These are phyloP conservation scores for Lentinula raphanica DNA, from an alignment of 768 basidiomycete genomes.

Conservation along the genomic window DNA sequence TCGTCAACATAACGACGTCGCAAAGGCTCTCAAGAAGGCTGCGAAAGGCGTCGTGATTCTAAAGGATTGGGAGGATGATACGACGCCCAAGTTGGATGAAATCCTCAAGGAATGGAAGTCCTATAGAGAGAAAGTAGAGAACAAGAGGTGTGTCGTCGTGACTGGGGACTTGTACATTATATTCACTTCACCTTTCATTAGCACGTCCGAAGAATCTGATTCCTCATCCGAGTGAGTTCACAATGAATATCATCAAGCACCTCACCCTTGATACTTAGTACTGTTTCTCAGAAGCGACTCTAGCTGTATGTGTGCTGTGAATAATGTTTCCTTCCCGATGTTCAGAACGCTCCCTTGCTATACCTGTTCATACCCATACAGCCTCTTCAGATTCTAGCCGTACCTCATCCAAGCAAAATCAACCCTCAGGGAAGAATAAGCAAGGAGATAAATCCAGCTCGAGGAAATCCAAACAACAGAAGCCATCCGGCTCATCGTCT, in stretches of 20 bases:
- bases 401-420: background rate
- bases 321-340: background rate
- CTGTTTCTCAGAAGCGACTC: slow-evolving; percentile 11
- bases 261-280: background rate
- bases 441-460: background rate
- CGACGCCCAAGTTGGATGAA: slow-evolving; percentile 52
- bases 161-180: slow-evolving; percentile 17
- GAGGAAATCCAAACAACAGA: background rate
- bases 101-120: slow-evolving; percentile 65
- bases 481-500: background rate
- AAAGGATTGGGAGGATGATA: slow-evolving; percentile 40
- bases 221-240: slow-evolving; percentile 10
- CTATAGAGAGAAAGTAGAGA: background rate
- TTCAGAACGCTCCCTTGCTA: background rate
- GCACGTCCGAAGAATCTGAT: slow-evolving; percentile 20
- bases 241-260: background rate
- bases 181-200: slow-evolving; percentile 12
- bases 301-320: slow-evolving; percentile 6
- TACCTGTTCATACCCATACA: background rate
- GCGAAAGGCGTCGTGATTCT: slow-evolving; percentile 58
- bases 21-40: slow-evolving; percentile 69
- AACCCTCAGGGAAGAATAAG: background rate
- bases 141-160: slow-evolving; percentile 18
- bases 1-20: slow-evolving; percentile 64
- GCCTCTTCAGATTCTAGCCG: background rate